phyloP scores from a whole-genome alignment of 2,329 filamentous ascomycete genomes.

The Thielaviopsis ethacetica region DNA sequence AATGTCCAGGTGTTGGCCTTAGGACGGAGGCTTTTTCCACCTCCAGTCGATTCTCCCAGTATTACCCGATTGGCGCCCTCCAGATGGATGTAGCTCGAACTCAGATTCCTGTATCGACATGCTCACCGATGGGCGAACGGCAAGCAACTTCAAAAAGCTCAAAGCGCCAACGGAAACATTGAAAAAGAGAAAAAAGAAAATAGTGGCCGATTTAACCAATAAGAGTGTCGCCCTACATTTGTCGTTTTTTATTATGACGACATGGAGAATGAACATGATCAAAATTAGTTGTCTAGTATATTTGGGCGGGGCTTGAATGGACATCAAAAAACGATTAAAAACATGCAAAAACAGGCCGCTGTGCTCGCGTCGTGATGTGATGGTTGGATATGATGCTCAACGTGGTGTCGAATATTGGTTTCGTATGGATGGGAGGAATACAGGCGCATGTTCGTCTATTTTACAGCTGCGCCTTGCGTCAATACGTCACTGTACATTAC shows the following conservation, averaged over 20 bases:
- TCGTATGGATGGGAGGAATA: too few relatives aligned
- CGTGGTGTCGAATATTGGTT: too few relatives aligned
- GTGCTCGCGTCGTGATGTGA: neutral
- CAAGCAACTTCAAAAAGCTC: neutral
- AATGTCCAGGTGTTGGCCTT: conserved; percentile 5
- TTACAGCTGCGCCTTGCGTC: too few relatives aligned
- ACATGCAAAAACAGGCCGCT: neutral
- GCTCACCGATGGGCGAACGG: neutral
- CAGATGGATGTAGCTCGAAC: neutral
- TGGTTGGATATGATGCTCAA: neutral
- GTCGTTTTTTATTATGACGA: neutral
- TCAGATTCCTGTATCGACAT: neutral
- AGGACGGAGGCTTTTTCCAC: conserved; percentile 1
- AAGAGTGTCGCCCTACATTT: neutral
- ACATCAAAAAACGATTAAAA: neutral
- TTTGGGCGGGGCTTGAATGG: neutral
- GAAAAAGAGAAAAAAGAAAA: neutral
- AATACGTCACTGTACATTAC: too few relatives aligned
- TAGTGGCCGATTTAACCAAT: neutral
- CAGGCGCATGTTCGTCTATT: too few relatives aligned
- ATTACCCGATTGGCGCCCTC: neutral
- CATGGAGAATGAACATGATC: neutral
- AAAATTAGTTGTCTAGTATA: neutral
- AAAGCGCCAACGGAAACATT: neutral
- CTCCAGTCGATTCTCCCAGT: neutral